phyloP scores from a whole-genome alignment of 345 rosid species.

The Fremontodendron californicum region DNA sequence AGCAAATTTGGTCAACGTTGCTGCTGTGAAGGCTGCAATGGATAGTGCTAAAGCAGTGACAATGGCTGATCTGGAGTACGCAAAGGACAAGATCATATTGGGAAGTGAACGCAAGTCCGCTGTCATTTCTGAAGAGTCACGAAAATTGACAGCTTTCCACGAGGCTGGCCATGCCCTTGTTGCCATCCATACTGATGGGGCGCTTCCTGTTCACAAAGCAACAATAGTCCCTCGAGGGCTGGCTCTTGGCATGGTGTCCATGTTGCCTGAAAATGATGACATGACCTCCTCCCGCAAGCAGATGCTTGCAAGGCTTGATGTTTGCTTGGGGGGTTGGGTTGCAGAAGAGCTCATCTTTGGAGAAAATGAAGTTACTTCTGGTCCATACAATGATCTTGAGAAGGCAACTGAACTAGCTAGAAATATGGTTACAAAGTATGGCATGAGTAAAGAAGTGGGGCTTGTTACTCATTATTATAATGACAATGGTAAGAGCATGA shows the following conservation, averaged over 20 bases:
- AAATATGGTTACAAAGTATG: constrained; percentile 67
- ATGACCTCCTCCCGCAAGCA: constrained; percentile 66
- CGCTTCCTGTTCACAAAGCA: constrained; percentile 90
- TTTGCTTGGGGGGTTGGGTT: constrained; percentile 91
- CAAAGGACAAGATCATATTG: constrained; percentile 94
- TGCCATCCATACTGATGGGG: constrained; percentile 82
- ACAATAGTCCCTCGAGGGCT: constrained; percentile 92
- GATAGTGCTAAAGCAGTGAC: constrained; percentile 85
- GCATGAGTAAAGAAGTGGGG: constrained; percentile 59
- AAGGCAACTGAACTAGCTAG: constrained; percentile 84
- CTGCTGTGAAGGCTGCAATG: constrained; percentile 96
- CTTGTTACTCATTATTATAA: constrained; percentile 71
- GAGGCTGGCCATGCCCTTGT: constrained; percentile 98
- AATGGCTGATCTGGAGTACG: constrained; percentile 84
- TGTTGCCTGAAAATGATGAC: constrained; percentile 79
- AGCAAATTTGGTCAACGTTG: constrained; percentile 77
- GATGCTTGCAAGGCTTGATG: constrained; percentile 95
- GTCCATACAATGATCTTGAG: constrained; percentile 78
- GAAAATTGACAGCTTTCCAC: constrained; percentile 77
- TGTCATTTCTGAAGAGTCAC: constrained; percentile 76
- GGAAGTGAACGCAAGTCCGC: constrained; percentile 96
- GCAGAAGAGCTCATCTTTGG: constrained; percentile 96
- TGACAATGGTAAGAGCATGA: constrained; percentile 90
- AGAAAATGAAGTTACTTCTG: constrained; percentile 81
- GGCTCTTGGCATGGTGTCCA: constrained; percentile 93